phyloP scores from a whole-genome alignment of 106 monocot species.

The Apostasia ramifera region DNA sequence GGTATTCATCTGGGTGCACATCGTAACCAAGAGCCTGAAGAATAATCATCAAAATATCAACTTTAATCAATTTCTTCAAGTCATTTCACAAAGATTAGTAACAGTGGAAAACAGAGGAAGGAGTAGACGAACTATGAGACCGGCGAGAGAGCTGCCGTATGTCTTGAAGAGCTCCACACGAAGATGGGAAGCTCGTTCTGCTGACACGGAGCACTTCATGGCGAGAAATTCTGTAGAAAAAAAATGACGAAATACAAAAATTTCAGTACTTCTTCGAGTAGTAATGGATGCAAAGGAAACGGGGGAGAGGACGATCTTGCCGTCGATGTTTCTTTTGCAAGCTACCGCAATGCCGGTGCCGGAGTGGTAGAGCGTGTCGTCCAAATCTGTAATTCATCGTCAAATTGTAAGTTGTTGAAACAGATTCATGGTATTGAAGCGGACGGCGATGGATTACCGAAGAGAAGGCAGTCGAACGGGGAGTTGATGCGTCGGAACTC shows the following conservation, averaged over 20 bases:
- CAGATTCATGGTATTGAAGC: not conserved
- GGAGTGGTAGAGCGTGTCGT: slow-evolving; percentile 77
- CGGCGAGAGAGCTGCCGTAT: slow-evolving; percentile 74
- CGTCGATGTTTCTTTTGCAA: slow-evolving; percentile 71
- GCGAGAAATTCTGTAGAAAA: slow-evolving; percentile 39
- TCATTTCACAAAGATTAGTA: not conserved
- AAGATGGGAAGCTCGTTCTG: slow-evolving; percentile 39
- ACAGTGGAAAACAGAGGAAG: not conserved
- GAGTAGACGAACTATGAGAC: slow-evolving; percentile 37
- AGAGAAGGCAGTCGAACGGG: slow-evolving; percentile 76
- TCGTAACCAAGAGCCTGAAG: slow-evolving; percentile 70
- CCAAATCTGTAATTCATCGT: slow-evolving; percentile 45
- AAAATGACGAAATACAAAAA: not conserved
- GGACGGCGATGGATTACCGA: slow-evolving; percentile 29
- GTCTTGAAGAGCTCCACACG: slow-evolving; percentile 68
- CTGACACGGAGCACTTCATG: slow-evolving; percentile 31
- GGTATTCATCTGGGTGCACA: slow-evolving; percentile 82
- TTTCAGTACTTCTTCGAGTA: not conserved
- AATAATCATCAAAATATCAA: not conserved
- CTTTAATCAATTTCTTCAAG: not conserved
- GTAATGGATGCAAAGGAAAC: not conserved
- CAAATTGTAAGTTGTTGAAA: not conserved
- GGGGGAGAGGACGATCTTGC: slow-evolving; percentile 10
- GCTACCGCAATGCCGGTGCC: slow-evolving; percentile 41
- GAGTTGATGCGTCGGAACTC: slow-evolving; percentile 10